phyloP scores from a whole-genome alignment of 208 protist genomes.

The Trypanosoma cruzi region DNA sequence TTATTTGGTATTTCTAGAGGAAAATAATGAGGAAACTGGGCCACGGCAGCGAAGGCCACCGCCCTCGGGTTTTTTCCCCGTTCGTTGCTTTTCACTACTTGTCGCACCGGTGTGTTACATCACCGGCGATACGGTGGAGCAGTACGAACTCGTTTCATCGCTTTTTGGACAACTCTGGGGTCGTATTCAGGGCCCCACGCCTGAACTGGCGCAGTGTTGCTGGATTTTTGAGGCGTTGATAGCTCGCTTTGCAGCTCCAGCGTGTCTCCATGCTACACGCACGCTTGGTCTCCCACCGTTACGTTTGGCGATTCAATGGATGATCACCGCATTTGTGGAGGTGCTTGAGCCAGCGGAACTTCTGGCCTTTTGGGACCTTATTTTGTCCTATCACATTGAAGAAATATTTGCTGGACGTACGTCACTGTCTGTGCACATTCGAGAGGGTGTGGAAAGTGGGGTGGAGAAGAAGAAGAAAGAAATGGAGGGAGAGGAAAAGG shows the following conservation, averaged over 20 bases:
- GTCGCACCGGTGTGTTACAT: conserved; percentile 81
- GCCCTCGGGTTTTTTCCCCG: conserved; percentile 63
- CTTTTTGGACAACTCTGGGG: conserved; percentile 81
- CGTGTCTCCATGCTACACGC: conserved; percentile 64
- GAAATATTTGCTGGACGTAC: conserved; percentile 60
- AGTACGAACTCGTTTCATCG: conserved; percentile 73
- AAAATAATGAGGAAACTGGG: conserved; percentile 17
- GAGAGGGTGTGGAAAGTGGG: neutral
- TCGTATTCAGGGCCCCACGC: conserved; percentile 83
- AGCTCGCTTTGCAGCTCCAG: conserved; percentile 56
- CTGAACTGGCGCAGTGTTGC: conserved; percentile 83
- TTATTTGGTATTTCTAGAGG: conserved; percentile 54
- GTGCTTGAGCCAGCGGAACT: conserved; percentile 75
- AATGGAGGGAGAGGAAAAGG: neutral
- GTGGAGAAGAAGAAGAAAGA: neutral
- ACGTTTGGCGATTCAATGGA: conserved; percentile 76
- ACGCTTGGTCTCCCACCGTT: conserved; percentile 64
- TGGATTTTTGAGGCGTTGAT: conserved; percentile 78
- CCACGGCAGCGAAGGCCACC: conserved; percentile 27
- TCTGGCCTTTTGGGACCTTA: conserved; percentile 81
- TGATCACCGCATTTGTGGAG: conserved; percentile 78
- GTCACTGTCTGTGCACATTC: conserved; percentile 36
- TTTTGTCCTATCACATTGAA: conserved; percentile 76
- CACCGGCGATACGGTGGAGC: conserved; percentile 81
- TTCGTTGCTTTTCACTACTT: conserved; percentile 54